phyloP scores from a whole-genome alignment of 2,329 filamentous ascomycete genomes.

The Kalaharituber pfeilii region DNA sequence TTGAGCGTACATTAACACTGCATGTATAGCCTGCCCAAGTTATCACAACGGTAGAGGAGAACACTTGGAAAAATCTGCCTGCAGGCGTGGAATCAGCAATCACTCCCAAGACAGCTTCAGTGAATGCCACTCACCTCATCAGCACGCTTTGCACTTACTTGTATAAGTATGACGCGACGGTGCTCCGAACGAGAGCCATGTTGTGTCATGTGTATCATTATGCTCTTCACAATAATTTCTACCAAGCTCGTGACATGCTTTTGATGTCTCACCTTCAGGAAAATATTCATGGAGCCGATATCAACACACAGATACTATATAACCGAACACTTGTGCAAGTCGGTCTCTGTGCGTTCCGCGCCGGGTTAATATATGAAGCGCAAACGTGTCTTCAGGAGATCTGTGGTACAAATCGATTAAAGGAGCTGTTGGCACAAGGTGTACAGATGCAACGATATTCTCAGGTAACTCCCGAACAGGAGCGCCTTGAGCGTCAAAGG shows the following conservation, averaged over 20 bases:
- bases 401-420: constrained; percentile 90
- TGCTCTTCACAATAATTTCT: constrained; percentile 93
- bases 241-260: constrained; percentile 96
- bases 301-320: constrained; percentile 94
- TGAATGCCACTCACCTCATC: constrained; percentile 59
- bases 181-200: constrained; percentile 91
- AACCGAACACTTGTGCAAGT: constrained; percentile 97
- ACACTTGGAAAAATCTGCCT: constrained; percentile 71
- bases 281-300: constrained; percentile 89
- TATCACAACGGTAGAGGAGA: constrained; percentile 82
- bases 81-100: constrained; percentile 55
- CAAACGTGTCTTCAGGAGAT: constrained; percentile 97
- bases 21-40: constrained; percentile 58
- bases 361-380: constrained; percentile 89
- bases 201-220: constrained; percentile 98
- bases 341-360: constrained; percentile 93
- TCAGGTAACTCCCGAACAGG: constrained; percentile 92
- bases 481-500: constrained; percentile 88
- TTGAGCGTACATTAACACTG: constrained; percentile 22
- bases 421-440: constrained; percentile 92
- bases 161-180: constrained; percentile 73
- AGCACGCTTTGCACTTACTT: constrained; percentile 86
- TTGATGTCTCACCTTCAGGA: constrained; percentile 98
- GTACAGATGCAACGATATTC: constrained; percentile 96
- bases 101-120: constrained; percentile 51